Base-by-base conservation (phyloP, 192 early-diverging fungal species). In the Radiomyces spectabilis region DNA sequence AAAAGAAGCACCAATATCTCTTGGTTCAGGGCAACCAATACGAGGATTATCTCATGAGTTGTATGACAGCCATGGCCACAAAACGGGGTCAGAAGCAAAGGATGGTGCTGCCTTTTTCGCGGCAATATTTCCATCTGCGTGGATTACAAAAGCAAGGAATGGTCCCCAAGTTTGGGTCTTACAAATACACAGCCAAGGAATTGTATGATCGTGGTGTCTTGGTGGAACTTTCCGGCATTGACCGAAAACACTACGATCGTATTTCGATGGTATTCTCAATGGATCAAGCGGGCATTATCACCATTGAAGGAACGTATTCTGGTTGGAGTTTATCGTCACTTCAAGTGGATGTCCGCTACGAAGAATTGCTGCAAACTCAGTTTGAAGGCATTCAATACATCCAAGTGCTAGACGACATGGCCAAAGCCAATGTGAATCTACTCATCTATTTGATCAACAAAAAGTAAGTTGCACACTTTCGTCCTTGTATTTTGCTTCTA, bases 391-490 rank as follows among this genome's bases (percentile, higher is more conserved):
- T 91, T 22, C 84, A 89, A 44, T 80, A 87, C 18, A 94, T 94
- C 74, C 86, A 81, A 24, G 63, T 99, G 27, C 89, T 95, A 64
- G 95, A 96, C 59, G 85, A 84, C 41, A 82, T 85, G 41, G 89
- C 81, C 24, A 91, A 93, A 54, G 90, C 97, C 37, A 98, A 99
- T 69, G 82, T 97, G 30, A 97, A 99, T 62, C 63, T 99, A 59
- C 75, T 99, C 45, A 85, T 97, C 39, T 97, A 85, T 61, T 71
- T 99, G 25, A 85, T 99, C 66, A 99, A 99, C 82, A 97, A 96
- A 68, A 96, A 97, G 85, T 99, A 62, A 69, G 66, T 55, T 25
- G 9, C 13, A 8, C 13, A 10, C 1, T 39, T n/a, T n/a, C n/a
- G n/a, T n/a, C n/a, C n/a, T n/a, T n/a, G n/a, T n/a, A n/a, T n/a